Conservation (phyloP, 148 eudicot genomes). For the Vaccinium myrtillus region DNA sequence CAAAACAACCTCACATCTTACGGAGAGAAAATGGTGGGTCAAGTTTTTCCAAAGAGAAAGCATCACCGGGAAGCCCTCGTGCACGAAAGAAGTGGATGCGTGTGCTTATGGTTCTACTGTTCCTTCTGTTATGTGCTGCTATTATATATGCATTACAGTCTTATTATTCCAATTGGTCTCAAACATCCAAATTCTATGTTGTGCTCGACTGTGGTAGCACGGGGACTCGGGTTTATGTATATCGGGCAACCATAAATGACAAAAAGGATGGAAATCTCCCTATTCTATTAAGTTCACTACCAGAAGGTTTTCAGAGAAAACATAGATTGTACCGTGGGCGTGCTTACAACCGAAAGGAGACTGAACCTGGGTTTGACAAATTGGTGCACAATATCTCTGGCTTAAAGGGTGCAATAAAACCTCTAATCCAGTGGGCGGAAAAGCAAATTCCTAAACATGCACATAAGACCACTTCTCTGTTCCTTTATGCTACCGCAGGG, state of each 20-base stretch:
- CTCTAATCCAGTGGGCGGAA: conserved; percentile 87
- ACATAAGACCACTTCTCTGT: conserved; percentile 75
- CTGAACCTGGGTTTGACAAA: conserved; percentile 97
- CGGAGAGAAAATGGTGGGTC: conserved; percentile 47
- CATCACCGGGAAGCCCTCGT: conserved; percentile 35
- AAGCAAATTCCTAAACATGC: conserved; percentile 79
- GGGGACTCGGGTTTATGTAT: conserved; percentile 88
- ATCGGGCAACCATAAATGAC: conserved; percentile 69
- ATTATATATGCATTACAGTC: conserved; percentile 40
- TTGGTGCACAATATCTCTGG: conserved; percentile 80
- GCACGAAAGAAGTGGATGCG: conserved; percentile 53
- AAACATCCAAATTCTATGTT: conserved; percentile 66
- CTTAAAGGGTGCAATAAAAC: conserved; percentile 70
- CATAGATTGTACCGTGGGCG: conserved; percentile 65
- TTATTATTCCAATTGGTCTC: conserved; percentile 56
- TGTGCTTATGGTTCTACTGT: conserved; percentile 49
- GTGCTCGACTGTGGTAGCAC: conserved; percentile 98
- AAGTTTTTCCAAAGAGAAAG: conserved; percentile 89
- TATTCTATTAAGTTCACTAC: conserved; percentile 65
- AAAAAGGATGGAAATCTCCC: conserved; percentile 65
- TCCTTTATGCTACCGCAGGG: conserved; percentile 96
- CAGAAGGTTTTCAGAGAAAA: conserved; percentile 53
- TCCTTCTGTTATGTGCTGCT: conserved; percentile 53
- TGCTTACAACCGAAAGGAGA: conserved; percentile 97
- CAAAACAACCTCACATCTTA: conserved; percentile 36